Evolutionary conservation across 352 stramenopile genomes (phyloP), one percentile per base, ranked within the genome.

Genomic region (Phytophthora palmivora): DNA sequence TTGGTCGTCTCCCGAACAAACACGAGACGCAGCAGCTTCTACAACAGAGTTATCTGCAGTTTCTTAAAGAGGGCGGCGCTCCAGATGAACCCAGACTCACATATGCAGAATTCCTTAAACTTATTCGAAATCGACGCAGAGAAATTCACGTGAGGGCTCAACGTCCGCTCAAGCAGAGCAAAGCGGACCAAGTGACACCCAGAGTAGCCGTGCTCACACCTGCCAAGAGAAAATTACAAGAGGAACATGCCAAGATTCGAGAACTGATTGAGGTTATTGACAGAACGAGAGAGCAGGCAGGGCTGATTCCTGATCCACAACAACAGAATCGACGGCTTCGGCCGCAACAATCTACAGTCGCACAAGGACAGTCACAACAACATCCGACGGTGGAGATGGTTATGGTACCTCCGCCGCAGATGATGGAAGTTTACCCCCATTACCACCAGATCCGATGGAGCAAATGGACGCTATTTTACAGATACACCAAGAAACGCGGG

Each of bases 261-360:
- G 78, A 81, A 34, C 52, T 88, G 19, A 84, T 91, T 38, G 71
- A 78, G 39, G 58, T 78, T n/a, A 91, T 91, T 58, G 82, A 91
- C 57, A 53, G 69, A 42, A 67, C 74, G 12, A 63, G 78, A 43
- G 63, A 78, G 42, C 66, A 74, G 26, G 47, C 70, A 10, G 72
- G 63, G 8, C 30, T 66, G 1, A 64, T 63, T 9, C 46, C 59
- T 12, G 70, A 79, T 11, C 32, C 49, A 6, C 58, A 79, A 4
- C 58, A 73, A 22, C 58, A 70, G n/a, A 66, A 64, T 28, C 59
- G 46, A 46, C 48, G 65, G 6, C 24, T 57, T 21, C 37, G 49
- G 22, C 6, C 33, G 18, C 67, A 58, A 21, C 24, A 52, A 32
- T 47, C 42, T n/a, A 21, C 18, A 0, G 7, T 49, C 21, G 21